Conservation (phyloP, 768 basidiomycete genomes). For the Multifurca ochricompacta region DNA sequence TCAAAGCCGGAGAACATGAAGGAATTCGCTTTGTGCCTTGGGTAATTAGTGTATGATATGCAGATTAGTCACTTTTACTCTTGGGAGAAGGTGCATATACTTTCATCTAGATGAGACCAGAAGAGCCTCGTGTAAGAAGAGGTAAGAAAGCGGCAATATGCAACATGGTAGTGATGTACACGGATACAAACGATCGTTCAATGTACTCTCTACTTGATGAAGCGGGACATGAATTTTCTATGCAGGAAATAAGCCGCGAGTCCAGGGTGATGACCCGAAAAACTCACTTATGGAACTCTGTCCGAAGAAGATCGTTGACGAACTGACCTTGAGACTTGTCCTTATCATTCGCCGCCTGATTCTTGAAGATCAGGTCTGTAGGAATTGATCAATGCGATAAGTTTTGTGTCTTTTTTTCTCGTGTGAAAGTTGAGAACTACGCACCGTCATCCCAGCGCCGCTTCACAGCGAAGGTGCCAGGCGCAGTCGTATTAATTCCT, state of each 20-base stretch:
- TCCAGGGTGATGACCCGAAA: not conserved
- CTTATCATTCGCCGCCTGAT: constrained; percentile 79
- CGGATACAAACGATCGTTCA: not conserved
- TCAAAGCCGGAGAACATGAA: no score
- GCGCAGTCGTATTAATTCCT: constrained; percentile 63
- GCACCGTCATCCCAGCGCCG: constrained; percentile 91
- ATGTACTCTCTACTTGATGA: constrained; percentile 57
- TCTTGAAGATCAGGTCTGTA: constrained; percentile 94
- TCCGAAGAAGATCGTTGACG: constrained; percentile 91
- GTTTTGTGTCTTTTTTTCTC: constrained; percentile 42
- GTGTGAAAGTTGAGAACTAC: constrained; percentile 20
- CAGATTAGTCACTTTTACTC: no score
- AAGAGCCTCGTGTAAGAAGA: not conserved
- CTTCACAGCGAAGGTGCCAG: constrained; percentile 86
- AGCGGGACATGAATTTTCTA: constrained; percentile 90
- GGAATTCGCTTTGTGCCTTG: not conserved
- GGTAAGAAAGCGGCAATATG: constrained; percentile 10
- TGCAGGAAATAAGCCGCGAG: not conserved
- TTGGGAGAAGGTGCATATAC: no score
- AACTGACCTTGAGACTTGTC: constrained; percentile 64
- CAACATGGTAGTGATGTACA: constrained; percentile 26
- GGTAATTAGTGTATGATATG: not conserved
- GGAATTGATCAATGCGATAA: not conserved
- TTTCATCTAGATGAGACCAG: not conserved
- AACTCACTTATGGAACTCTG: constrained; percentile 86